phyloP scores from a whole-genome alignment of 2,329 filamentous ascomycete species.

The Claviceps maximensis region DNA sequence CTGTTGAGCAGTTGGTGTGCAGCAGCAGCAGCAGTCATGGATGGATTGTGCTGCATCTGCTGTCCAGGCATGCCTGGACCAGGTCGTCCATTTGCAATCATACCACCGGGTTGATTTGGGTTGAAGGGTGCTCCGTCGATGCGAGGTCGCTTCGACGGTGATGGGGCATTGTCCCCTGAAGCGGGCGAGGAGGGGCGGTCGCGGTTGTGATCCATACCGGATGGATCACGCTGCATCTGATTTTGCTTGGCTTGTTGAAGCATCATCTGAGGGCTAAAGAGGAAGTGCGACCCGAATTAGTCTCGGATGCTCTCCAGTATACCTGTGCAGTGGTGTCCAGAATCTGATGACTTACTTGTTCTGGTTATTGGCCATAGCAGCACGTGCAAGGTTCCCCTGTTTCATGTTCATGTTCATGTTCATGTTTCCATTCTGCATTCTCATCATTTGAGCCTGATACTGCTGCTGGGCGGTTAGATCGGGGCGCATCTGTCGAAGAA shows the following conservation, averaged over 20 bases:
- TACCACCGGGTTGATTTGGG: constrained; percentile 47
- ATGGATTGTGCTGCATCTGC: constrained; percentile 44
- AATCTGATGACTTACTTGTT: constrained; percentile 46
- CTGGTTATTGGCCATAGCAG: constrained; percentile 67
- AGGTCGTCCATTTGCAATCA: constrained; percentile 64
- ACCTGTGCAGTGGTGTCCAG: neutral
- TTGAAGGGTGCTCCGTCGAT: constrained; percentile 61
- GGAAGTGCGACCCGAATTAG: neutral
- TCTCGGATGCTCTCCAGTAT: neutral
- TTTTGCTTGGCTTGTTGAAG: constrained; percentile 59
- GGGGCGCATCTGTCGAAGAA: constrained; percentile 60
- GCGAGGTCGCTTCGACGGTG: constrained; percentile 79
- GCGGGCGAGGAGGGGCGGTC: constrained; percentile 71
- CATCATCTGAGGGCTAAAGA: constrained; percentile 55
- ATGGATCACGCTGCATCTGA: constrained; percentile 79
- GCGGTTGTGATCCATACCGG: constrained; percentile 73
- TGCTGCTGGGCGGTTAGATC: constrained; percentile 44
- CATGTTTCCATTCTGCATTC: constrained; percentile 50
- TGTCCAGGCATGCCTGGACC: constrained; percentile 59
- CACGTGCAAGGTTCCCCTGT: constrained; percentile 51
- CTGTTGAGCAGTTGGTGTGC: constrained; percentile 48
- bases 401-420: constrained; percentile 46
- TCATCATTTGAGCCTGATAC: constrained; percentile 52
- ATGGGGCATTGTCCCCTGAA: constrained; percentile 76
- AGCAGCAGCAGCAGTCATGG: constrained; percentile 33